Conservation (phyloP, 2,329 filamentous ascomycete genomes). For the Colletotrichum theobromicola region DNA sequence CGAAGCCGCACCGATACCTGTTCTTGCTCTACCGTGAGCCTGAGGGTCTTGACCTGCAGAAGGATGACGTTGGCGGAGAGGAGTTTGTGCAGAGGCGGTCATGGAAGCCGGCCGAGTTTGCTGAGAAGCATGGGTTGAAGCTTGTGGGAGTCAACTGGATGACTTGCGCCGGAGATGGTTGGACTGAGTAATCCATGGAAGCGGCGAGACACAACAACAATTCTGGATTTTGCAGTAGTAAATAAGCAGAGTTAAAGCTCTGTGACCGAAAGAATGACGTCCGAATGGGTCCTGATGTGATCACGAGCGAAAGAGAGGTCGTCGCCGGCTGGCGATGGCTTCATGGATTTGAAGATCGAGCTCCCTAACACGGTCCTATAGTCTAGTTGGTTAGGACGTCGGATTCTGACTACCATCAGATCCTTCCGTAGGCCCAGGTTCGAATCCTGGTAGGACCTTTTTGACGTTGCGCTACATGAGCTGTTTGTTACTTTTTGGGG, state of each 20-base stretch:
- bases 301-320: not conserved
- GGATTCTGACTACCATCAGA: conserved; percentile 6
- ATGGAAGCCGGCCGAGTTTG: conserved; percentile 45
- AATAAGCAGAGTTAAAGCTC: not conserved
- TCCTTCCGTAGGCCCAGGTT: conserved; percentile 19
- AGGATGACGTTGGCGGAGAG: conserved; percentile 50
- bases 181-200: conserved; percentile 29
- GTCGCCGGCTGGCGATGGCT: fast-evolving
- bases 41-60: conserved; percentile 33
- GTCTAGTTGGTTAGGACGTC: conserved; percentile 21
- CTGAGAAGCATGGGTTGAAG: conserved; percentile 38
- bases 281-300: not conserved
- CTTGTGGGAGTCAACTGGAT: conserved; percentile 52
- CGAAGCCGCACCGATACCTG: conserved; percentile 51
- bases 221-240: not conserved
- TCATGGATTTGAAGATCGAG: fast-evolving
- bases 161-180: conserved; percentile 49
- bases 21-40: conserved; percentile 51
- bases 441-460: conserved; percentile 15
- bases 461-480: too few species aligned
- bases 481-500: too few species aligned
- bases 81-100: conserved; percentile 50
- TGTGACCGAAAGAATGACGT: not conserved
- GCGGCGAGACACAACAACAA: not conserved
- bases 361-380: not conserved